Conservation (phyloP, 23 red algal species). For the Gracilaria domingensis region DNA sequence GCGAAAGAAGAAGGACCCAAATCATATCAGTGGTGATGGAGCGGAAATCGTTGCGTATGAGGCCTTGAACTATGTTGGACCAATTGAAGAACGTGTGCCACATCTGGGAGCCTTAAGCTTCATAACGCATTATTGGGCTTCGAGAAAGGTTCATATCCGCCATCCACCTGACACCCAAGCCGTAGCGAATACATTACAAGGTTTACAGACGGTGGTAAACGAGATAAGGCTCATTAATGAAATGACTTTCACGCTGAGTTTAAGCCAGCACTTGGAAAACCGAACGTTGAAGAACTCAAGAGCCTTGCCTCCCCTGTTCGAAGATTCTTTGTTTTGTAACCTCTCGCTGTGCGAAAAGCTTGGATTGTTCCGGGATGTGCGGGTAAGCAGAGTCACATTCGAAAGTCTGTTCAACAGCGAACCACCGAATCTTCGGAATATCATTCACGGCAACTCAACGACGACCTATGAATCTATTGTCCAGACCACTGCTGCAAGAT, state of each 20-base stretch:
- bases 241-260: conserved; percentile 13
- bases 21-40: background rate
- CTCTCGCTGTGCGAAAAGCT: background rate
- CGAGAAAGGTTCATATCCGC: background rate
- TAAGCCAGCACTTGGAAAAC: background rate
- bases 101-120: conserved; percentile 33
- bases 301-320: background rate
- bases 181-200: background rate
- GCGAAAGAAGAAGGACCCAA: conserved; percentile 18
- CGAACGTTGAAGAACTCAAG: background rate
- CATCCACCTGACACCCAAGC: background rate
- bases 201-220: background rate
- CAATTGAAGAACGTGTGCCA: conserved; percentile 20
- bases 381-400: background rate
- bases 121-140: conserved; percentile 31
- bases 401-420: background rate
- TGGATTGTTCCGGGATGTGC: conserved; percentile 7
- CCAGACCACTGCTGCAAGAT: background rate
- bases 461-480: conserved; percentile 22
- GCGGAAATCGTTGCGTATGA: conserved; percentile 14
- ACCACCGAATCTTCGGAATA: background rate
- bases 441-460: background rate
- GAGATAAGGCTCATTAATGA: conserved; percentile 26
- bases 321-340: conserved; percentile 10
- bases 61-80: conserved; percentile 12